Base-by-base conservation (phyloP, 2,329 filamentous ascomycete species). In the Trichoderma pleuroti region DNA sequence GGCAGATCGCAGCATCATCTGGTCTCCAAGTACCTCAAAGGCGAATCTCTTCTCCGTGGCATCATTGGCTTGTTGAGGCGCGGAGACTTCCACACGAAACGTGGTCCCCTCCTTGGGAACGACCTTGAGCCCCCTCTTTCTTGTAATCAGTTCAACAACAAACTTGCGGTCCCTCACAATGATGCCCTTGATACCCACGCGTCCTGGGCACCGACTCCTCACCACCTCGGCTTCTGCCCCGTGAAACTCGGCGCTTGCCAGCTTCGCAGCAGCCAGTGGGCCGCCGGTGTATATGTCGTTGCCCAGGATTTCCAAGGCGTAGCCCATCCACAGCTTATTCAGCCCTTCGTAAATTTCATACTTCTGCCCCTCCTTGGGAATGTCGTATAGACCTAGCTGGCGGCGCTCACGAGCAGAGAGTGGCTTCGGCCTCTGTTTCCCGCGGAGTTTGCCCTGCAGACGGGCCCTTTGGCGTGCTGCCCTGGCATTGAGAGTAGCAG, bases 101-200 rank as follows among this genome's bases (percentile, higher is more conserved):
- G 95, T 85, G 0, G 94, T 95, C 49, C 94, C 91, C 78, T 97
- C 94, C 79, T 99, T 99, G 4, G 96, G 95, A 70, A 98, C 85
- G 52, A 89, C 84, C 83, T 96, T 97, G 56, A 96, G 76, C 74
- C 86, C 84, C 81, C 94, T 86, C 74, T 85, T 86, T 76, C 81
- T 84, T 3, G 93, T 97, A 49, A 98, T 86, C 72, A 99, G 82
- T 79, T 97, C 92, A 80, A 98, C 93, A 1, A 92, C 91, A 77
- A 92, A 95, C 78, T 92, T 93, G 65, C 92, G 91, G 82, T 99
- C 96, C 78, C 93, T 90, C 52, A 98, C 89, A 72, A 98, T 92
- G 75, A 98, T 95, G 18, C 96, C 96, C 76, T 85, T 88, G 68
- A 95, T 81, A 0, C 96, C 95, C 0, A 99, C 94, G 18, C 95